Conservation (phyloP, 176 grass and related monocot genomes). For the sorghum (Sorghum bicolor) region DNA sequence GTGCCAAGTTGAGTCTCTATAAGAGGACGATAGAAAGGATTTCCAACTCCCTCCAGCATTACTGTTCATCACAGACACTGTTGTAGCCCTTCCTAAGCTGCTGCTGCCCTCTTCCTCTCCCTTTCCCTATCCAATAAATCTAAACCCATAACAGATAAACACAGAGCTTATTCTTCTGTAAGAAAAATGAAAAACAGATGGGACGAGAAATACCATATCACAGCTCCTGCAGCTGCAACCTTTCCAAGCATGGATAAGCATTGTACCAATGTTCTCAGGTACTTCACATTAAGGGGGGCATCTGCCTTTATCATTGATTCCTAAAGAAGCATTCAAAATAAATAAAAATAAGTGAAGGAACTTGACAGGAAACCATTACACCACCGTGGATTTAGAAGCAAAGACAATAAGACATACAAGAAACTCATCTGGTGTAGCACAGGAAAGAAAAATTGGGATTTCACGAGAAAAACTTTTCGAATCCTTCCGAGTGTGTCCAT, state of each 20-base stretch:
- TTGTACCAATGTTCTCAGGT: conserved; percentile 86
- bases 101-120: background rate
- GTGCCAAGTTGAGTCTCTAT: background rate
- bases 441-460: conserved; percentile 82
- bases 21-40: background rate
- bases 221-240: conserved; percentile 95
- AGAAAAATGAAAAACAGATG: conserved; percentile 24
- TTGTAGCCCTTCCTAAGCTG: background rate
- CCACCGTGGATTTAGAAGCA: background rate
- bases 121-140: background rate
- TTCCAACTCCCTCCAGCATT: background rate
- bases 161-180: conserved; percentile 5
- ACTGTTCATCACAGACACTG: background rate
- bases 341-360: conserved; percentile 21
- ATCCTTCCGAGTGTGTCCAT: conserved; percentile 53
- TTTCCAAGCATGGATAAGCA: conserved; percentile 98
- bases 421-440: conserved; percentile 92
- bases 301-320: conserved; percentile 87
- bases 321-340: conserved; percentile 48
- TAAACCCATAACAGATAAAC: background rate
- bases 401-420: conserved; percentile 77
- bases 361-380: conserved; percentile 10
- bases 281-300: conserved; percentile 65
- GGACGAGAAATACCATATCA: conserved; percentile 72
- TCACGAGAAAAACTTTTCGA: conserved; percentile 61